phyloP scores from a whole-genome alignment of 768 basidiomycete genomes.

The Tremella mesenterica region DNA sequence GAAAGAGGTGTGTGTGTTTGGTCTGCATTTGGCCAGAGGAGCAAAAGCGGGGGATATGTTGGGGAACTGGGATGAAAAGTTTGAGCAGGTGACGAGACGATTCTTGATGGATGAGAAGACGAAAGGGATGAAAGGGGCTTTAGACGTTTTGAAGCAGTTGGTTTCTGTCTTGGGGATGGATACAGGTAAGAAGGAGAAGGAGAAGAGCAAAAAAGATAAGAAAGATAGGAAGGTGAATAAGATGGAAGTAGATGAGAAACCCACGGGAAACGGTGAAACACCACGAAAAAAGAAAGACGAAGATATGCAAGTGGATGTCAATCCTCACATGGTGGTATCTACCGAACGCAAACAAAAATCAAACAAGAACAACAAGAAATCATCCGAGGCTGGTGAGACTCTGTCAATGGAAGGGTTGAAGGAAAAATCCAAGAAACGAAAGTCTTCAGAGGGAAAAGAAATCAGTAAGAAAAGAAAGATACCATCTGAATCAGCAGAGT shows the following conservation, averaged over 20 bases:
- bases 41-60: slow-evolving; percentile 48
- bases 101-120: slow-evolving; percentile 55
- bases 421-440: too few species aligned
- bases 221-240: slow-evolving; percentile 5
- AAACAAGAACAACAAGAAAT: too few species aligned
- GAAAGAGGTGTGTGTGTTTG: slow-evolving; percentile 72
- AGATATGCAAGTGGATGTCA: slow-evolving; percentile 6
- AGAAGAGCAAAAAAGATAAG: slow-evolving; percentile 16
- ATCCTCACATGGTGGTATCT: too few species aligned
- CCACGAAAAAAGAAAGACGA: background rate
- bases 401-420: too few species aligned
- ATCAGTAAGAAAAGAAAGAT: too few species aligned
- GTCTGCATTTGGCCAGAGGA: slow-evolving; percentile 57
- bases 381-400: too few species aligned
- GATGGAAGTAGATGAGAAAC: slow-evolving; percentile 7
- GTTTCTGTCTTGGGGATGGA: slow-evolving; percentile 29
- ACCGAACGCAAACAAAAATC: too few species aligned
- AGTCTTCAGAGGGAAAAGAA: too few species aligned
- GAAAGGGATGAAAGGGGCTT: slow-evolving; percentile 56
- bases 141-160: slow-evolving; percentile 60
- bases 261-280: background rate
- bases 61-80: slow-evolving; percentile 53
- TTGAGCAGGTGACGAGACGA: slow-evolving; percentile 48
- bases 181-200: slow-evolving; percentile 16
- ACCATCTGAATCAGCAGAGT: too few species aligned